Evolutionary conservation across 345 rosid genomes (phyloP), one percentile per base, ranked within the genome.

Genomic region (Abelmoschus esculentus): DNA sequence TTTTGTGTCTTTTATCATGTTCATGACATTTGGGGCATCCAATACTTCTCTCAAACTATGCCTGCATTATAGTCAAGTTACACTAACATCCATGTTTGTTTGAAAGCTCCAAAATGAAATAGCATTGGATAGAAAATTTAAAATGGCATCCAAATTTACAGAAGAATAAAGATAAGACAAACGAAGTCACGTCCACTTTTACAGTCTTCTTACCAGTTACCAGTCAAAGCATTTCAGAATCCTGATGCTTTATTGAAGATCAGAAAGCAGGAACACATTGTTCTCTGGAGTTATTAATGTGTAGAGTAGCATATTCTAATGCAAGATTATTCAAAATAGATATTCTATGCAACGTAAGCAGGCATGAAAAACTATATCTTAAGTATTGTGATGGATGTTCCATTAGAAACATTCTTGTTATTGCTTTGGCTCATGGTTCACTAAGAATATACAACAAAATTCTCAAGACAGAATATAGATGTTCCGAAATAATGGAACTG

Each of bases 41-140:
- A 91, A 83, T 53, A 91, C 98, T 83, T 91, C 98, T 66, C 70
- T 88, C 76, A 91, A 75, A 80, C 93, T 91, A 81, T 93, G 98
- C 87, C 97, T 93, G 91, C 13, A 66, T 49, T 36, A 49, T n/a
- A 15, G 56, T 29, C n/a, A 54, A 29, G 74, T 11, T 73, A 73
- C 70, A 29, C 44, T 64, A 54, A 72, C 69, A 70, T 71, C 67
- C 69, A 18, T 58, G 31, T 54, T 47, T n/a, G 70, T 29, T 61
- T 38, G 34, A 58, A 66, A 69, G 59, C 14, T 60, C 34, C 32
- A 56, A 69, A 49, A 74, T 22, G 12, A n/a, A 38, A 44, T 32
- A 59, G 31, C 74, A 67, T 56, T 40, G 31, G 38, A 0, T 15
- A 11, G 22, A 38, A 38, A 36, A 38, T 7, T 38, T 38, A 17